A percentile compares a stretch with the other conserved stretches of the same genome.
Evolutionary conservation across 164 flowering plant species (phyloP).

Genomic region (Echeveria elegans): DNA sequence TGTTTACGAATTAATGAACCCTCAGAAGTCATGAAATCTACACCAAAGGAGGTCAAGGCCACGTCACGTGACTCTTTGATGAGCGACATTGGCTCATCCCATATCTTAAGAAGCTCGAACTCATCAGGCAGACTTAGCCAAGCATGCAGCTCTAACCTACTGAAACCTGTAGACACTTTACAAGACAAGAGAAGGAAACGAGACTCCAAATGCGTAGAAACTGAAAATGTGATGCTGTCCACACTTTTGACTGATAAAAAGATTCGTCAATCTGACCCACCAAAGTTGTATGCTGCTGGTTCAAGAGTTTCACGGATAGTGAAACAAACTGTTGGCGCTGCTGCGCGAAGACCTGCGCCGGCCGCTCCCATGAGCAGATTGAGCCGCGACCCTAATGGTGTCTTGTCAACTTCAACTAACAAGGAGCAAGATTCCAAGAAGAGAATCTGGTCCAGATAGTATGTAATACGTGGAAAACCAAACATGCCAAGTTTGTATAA

Average conservation of each 20-base stretch:
- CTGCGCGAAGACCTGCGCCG: constrained; percentile 20
- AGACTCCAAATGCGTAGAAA: constrained; percentile 14
- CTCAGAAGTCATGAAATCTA: constrained; percentile 10
- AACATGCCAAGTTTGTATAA: too few species aligned
- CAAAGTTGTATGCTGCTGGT: constrained; percentile 22
- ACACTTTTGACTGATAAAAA: constrained; percentile 20
- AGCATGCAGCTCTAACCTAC: constrained; percentile 13
- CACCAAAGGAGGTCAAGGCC: constrained; percentile 8
- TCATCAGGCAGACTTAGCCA: constrained; percentile 8
- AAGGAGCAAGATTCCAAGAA: constrained; percentile 42
- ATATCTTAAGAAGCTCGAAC: constrained; percentile 9
- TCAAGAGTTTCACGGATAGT: constrained; percentile 34
- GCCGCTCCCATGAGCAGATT: constrained; percentile 15
- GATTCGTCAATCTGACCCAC: constrained; percentile 30
- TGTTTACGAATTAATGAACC: not conserved
- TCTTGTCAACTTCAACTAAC: constrained; percentile 20
- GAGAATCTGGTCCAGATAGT: constrained; percentile 44
- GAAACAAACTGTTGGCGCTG: constrained; percentile 15
- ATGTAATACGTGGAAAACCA: too few species aligned
- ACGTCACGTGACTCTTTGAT: constrained; percentile 2
- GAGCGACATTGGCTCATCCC: constrained; percentile 9
- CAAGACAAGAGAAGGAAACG: constrained; percentile 21
- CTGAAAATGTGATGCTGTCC: constrained; percentile 11
- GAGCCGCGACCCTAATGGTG: constrained; percentile 21
- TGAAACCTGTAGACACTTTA: constrained; percentile 18